Evolutionary conservation across 306 rosid genomes (phyloP), one percentile per base, ranked within the genome.

Genomic region (Ceratonia siliqua): DNA sequence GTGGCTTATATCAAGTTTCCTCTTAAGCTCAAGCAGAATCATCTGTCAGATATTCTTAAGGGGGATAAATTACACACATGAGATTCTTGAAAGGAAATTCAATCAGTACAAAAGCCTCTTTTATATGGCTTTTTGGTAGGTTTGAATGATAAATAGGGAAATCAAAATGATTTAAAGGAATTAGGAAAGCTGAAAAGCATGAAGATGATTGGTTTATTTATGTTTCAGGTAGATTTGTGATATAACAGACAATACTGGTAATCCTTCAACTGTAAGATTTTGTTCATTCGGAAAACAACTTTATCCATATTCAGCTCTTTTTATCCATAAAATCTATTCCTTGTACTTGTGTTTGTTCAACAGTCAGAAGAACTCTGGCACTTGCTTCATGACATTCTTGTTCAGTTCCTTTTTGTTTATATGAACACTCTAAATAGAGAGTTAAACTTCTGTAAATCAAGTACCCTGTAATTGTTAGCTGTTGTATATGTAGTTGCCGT

Each of bases 401-500:
- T 75, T 83, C 30, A 11, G 10, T 58, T 32, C 41, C 62, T 49
- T 71, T 30, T 18, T 38, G 68, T 42, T 43, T 59, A 50, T 45
- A 24, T n/a, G 5, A 69, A 70, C 38, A 73, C 22, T 45, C 12
- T 15, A 35, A 14, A 24, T 27, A 49, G 12, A 30, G 36, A 52
- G 42, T 56, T 10, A 42, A 71, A 20, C 52, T 64, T 54, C 57
- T 56, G 43, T 6, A 0, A 25, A 13, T 65, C 46, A 12, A 21
- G 35, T 61, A 62, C 48, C 25, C 7, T 72, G 48, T 70, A 62
- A 59, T 71, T 84, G 41, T 57, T 72, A 64, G 66, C 45, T 81
- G 61, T 39, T 25, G 20, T 76, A 72, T 72, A 38, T 87, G 58
- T 76, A 94, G 98, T 94, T 90, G 94, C 98, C 58, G 94, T 94